Conservation (phyloP, 805 yeast genomes). For the Wickerhamomyces sydowiorum region DNA sequence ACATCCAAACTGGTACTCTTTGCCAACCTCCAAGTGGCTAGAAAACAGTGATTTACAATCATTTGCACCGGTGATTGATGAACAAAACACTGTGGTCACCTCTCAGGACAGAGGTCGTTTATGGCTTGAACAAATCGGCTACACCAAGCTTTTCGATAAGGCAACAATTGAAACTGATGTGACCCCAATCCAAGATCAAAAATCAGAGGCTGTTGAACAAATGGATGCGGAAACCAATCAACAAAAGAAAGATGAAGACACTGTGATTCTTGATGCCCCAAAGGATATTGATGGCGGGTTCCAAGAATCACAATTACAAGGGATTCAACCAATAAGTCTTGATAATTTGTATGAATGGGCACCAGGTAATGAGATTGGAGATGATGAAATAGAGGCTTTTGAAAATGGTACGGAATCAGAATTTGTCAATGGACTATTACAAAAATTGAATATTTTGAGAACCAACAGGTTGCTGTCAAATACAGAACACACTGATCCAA, state of each 20-base stretch:
- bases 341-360: conserved; percentile 45
- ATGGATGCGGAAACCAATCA: conserved; percentile 12
- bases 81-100: conserved; percentile 47
- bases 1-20: conserved; percentile 59
- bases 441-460: conserved; percentile 46
- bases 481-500: conserved; percentile 31
- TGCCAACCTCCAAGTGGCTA: conserved; percentile 65
- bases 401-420: conserved; percentile 34
- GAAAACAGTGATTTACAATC: conserved; percentile 40
- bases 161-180: conserved; percentile 2
- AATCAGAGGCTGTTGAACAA: conserved; percentile 5
- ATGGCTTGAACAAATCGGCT: conserved; percentile 52
- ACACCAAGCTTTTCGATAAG: conserved; percentile 26
- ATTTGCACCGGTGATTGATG: conserved; percentile 66
- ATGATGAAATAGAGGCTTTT: conserved; percentile 47
- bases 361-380: conserved; percentile 40
- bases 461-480: conserved; percentile 31
- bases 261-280: conserved; percentile 1
- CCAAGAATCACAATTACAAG: conserved; percentile 3
- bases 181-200: conserved; percentile 2
- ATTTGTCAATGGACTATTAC: conserved; percentile 37
- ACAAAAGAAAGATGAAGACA: conserved; percentile 4
- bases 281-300: neutral
- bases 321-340: conserved; percentile 23
- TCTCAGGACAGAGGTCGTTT: conserved; percentile 43